Evolutionary conservation across 768 basidiomycete species (phyloP).

Genomic region (Rhodotorula toruloides): DNA sequence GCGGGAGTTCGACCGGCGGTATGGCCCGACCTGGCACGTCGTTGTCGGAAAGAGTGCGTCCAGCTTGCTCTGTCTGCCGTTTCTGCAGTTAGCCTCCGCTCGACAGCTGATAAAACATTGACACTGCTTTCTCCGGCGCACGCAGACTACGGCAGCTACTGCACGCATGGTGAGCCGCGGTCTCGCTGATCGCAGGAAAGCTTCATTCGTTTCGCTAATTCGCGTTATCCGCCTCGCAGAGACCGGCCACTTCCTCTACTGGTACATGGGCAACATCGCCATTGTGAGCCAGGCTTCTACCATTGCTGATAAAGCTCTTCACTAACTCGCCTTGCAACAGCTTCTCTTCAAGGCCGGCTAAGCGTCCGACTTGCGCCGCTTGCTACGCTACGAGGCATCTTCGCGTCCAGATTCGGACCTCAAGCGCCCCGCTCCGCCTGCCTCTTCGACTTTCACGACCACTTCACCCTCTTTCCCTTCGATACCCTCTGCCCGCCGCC

Average conservation of each 20-base stretch:
- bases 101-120: too few species aligned
- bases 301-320: background rate
- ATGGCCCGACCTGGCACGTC: conserved; percentile 95
- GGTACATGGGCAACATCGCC: conserved; percentile 86
- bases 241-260: conserved; percentile 98
- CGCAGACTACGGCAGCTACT: conserved; percentile 4
- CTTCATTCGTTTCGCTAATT: background rate
- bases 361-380: background rate
- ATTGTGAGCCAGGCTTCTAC: conserved; percentile 56
- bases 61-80: background rate
- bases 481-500: background rate
- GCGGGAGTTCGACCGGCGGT: conserved; percentile 90
- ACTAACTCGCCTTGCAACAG: background rate
- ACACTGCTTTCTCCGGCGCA: too few species aligned
- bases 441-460: background rate
- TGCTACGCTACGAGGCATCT: background rate
- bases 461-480: background rate
- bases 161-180: conserved; percentile 7
- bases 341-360: conserved; percentile 39
- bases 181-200: background rate
- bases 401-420: background rate
- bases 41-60: conserved; percentile 66
- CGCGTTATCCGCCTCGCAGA: conserved; percentile 53
- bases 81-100: too few species aligned
- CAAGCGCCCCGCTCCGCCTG: background rate